Base-by-base conservation (phyloP, 352 stramenopile genomes). In the Globisporangium apiculatum region DNA sequence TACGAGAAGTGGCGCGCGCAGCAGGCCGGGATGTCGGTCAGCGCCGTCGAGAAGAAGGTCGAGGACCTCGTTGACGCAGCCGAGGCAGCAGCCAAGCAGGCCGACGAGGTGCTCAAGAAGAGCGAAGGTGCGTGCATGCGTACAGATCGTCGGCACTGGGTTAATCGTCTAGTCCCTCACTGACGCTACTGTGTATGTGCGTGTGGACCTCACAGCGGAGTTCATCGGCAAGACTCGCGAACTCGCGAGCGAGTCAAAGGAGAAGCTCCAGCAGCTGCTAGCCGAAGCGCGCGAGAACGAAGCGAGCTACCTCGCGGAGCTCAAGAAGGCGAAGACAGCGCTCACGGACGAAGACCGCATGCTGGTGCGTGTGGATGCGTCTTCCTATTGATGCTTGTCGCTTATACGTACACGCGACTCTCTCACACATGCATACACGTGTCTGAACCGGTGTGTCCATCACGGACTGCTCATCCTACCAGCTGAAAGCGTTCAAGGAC, bases 401-500 rank as follows among this genome's bases (percentile, higher is more conserved):
- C 3, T 40, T 5, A 14, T 8, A 15, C 14, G 40, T 7, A 47
- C 9, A 35, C 24, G 1, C 4, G 47, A 41, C 35, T 38, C n/a
- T 51, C 15, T 24, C 3, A 36, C 17, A 31, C 51, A 31, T 31
- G 3, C 24, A 31, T 31, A 31, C 24, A 31, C 24, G 24, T 31
- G 24, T 31, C 24, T 31, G 2, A 31, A 3, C 24, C 24, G 24
- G 24, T 31, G 24, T 31, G 24, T 3, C 24, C 24, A 31, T 31
- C 24, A 31, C 24, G 24, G 24, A 31, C 24, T 31, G 43, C 15
- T n/a, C 36, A 15, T 24, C 42, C 11, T 31, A 31, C 24, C 60
- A 93, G 83, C 46, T 89, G 43, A 74, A 92, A 75, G 83, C 81
- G 40, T 93, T 87, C 67, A 92, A 92, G 60, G 79, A 91, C 58